Percentiles rank a stretch among this genome's conserved stretches.
Evolutionary conservation across 1,284 basidiomycete species (phyloP).

Genomic region (Cutaneotrichosporon cavernicola): DNA sequence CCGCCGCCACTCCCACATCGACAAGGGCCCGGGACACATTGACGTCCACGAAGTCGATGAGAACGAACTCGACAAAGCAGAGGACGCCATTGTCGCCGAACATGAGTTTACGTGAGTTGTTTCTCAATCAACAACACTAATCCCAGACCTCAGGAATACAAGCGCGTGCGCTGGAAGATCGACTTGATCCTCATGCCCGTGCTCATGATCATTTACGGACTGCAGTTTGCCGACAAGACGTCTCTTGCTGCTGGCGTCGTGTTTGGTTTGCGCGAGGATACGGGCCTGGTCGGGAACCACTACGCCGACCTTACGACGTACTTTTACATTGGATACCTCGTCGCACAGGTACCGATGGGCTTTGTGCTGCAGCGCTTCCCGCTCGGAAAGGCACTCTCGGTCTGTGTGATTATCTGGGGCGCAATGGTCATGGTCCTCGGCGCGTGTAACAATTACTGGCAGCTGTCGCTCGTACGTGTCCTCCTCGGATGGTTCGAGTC

Average conservation of each 20-base stretch:
- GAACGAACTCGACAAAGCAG: conserved; percentile 2
- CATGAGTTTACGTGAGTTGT: conserved; percentile 5
- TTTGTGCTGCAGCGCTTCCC: conserved; percentile 32
- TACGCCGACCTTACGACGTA: conserved; percentile 25
- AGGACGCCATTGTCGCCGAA: conserved; percentile 7
- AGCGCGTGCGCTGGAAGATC: conserved; percentile 15
- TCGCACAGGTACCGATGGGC: conserved; percentile 32
- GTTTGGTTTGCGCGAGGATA: conserved; percentile 26
- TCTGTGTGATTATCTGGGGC: conserved; percentile 28
- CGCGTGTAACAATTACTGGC: conserved; percentile 33
- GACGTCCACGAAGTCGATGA: not conserved
- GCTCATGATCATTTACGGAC: conserved; percentile 15
- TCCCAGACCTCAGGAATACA: conserved; percentile 14
- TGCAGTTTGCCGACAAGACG: conserved; percentile 12
- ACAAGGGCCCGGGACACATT: not conserved
- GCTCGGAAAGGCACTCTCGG: conserved; percentile 27
- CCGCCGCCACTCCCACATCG: not conserved
- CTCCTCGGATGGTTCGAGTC: conserved; percentile 36
- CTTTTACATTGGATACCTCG: conserved; percentile 32
- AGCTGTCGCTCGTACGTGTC: conserved; percentile 23
- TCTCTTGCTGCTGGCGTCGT: conserved; percentile 26
- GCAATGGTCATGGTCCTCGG: conserved; percentile 28
- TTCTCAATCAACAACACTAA: not conserved
- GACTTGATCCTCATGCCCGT: conserved; percentile 24
- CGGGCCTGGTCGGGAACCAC: conserved; percentile 23